Percentiles rank a stretch among this genome's conserved stretches.
These are phyloP conservation scores for Syncephalis fuscata DNA, from an alignment of 371 early-diverging fungal species.

Conservation along the genomic window DNA sequence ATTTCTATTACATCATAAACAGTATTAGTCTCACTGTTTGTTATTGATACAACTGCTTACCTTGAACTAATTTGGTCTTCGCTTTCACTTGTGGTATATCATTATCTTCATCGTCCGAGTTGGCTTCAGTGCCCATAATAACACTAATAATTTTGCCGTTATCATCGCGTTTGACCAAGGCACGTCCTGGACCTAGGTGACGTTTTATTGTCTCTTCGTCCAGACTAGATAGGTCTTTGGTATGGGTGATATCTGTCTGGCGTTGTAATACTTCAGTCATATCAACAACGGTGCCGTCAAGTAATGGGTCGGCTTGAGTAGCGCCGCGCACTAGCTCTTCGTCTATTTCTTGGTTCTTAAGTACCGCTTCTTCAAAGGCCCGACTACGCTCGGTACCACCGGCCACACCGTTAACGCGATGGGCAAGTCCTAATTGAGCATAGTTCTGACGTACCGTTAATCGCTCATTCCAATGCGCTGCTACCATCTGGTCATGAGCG, in stretches of 20 bases:
- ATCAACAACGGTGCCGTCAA: too few species aligned
- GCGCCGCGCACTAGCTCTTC: too few species aligned
- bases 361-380: constrained; percentile 12
- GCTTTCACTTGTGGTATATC: constrained; percentile 29
- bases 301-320: too few species aligned
- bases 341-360: constrained; percentile 12
- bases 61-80: constrained; percentile 42
- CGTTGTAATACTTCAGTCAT: too few species aligned
- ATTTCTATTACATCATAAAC: constrained; percentile 7
- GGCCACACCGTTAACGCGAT: constrained; percentile 55
- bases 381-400: constrained; percentile 36
- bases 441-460: constrained; percentile 57
- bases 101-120: constrained; percentile 24
- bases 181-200: constrained; percentile 40
- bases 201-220: constrained; percentile 27
- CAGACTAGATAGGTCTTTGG: constrained; percentile 12
- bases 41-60: constrained; percentile 2
- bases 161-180: constrained; percentile 68
- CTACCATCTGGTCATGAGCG: constrained; percentile 38
- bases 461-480: constrained; percentile 55
- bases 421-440: constrained; percentile 50
- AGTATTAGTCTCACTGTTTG: too few species aligned
- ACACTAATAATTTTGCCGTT: constrained; percentile 59
- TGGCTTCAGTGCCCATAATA: constrained; percentile 39
- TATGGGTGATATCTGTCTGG: not conserved